phyloP scores from a whole-genome alignment of 1,284 basidiomycete genomes.

The Schizophyllum amplum region DNA sequence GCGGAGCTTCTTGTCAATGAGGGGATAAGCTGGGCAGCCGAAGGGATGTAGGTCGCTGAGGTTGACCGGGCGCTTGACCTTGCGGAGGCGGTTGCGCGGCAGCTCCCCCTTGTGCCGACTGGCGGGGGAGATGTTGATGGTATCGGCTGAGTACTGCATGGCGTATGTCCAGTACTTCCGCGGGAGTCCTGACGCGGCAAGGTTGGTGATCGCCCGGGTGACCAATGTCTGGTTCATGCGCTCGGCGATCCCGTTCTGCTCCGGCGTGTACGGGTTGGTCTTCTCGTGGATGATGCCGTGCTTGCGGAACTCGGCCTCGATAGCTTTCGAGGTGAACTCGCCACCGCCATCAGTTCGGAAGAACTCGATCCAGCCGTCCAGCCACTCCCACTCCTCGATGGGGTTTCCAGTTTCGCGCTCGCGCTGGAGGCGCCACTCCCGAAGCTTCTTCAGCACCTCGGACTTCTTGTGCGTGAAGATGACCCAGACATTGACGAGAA shows the following conservation, averaged over 20 bases:
- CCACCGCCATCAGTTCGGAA: conserved; percentile 23
- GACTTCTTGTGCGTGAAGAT: conserved; percentile 20
- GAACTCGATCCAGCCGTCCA: conserved; percentile 17
- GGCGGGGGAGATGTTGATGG: conserved; percentile 12
- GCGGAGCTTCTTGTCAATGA: conserved; percentile 4
- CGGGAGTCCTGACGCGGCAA: conserved; percentile 16
- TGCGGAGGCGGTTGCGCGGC: not conserved
- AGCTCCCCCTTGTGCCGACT: conserved; percentile 8
- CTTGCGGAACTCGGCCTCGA: conserved; percentile 17
- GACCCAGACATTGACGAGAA: conserved; percentile 13
- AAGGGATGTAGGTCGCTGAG: conserved; percentile 2
- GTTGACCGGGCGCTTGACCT: conserved; percentile 5
- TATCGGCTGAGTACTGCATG: conserved; percentile 12
- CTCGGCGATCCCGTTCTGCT: conserved; percentile 24
- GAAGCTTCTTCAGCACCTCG: conserved; percentile 4
- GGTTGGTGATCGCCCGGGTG: conserved; percentile 16
- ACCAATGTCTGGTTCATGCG: conserved; percentile 23
- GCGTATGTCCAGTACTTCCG: conserved; percentile 20
- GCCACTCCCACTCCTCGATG: conserved; percentile 11
- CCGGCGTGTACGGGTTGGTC: conserved; percentile 20
- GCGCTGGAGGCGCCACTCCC: no score
- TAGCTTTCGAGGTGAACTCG: conserved; percentile 19
- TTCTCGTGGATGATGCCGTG: conserved; percentile 18
- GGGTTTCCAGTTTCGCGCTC: no score
- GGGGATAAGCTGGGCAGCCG: conserved; percentile 6